Base-by-base conservation (phyloP, 2,329 filamentous ascomycete genomes). In the Pyrenochaeta sp. region DNA sequence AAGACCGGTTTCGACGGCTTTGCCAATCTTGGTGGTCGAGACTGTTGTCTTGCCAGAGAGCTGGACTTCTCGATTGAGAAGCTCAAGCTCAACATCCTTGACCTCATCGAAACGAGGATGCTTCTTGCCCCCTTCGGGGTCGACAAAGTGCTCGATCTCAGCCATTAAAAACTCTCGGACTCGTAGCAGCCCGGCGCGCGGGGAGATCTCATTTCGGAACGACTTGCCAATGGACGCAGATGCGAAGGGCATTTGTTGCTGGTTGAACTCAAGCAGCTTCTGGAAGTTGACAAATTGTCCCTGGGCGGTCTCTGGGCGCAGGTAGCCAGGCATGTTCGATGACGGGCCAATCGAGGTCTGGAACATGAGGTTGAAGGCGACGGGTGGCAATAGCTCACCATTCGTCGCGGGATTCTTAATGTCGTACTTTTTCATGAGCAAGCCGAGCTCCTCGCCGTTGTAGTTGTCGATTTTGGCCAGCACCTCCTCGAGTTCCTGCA, bases 321-420 rank as follows among this genome's bases (percentile, higher is more conserved):
- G 64, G 54, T 68, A 75, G 33, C 91, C 93, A 42, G 90, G 86
- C 58, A 90, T 83, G 53, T 96, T 93, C 77, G 90, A 90, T 15
- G 91, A 96, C 51, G 94, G 93, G 58, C 95, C 95, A 73, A 99
- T 98, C 31, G 90, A 84, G 36, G 94, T 97, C 78, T 94, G 89
- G 83, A 98, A 99, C 95, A 99, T 99, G 71, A 99, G 87, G 81
- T 99, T 99, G 86, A 98, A 97, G 36, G 92, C 84, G 45, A 96
- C 89, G 3, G 95, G 95, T 27, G 90, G 88, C 23, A 87, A 85
- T 32, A 96, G 88, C 66, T 90, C 85, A 57, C 87, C 85, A 64
- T 88, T 90, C 65, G 90, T 96, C 45, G 84, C 83, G 23, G 94
- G 93, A 79, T 96, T 97, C 79, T 87, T 90, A 77, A 99, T 90